Conservation (phyloP, 139 green algal species). For the Pleodorina starrii region DNA sequence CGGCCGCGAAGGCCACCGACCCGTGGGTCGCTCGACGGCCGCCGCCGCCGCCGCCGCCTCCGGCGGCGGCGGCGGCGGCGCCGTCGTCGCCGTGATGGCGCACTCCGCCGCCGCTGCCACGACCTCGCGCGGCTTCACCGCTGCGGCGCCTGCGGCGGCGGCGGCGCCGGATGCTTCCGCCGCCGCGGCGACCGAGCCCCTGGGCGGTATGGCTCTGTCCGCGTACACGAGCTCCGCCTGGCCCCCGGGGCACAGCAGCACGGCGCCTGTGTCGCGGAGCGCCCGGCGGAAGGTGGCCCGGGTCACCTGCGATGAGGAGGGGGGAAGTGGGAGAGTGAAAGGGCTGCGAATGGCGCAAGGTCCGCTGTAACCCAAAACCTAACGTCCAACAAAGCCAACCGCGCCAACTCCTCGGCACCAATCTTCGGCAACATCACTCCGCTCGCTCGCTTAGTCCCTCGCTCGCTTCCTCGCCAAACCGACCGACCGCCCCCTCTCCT, state of each 20-base stretch:
- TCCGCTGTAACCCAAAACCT: too few species aligned
- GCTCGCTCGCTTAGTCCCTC: too few species aligned
- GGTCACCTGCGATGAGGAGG: constrained; percentile 66
- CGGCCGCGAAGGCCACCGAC: neutral
- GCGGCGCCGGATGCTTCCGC: neutral
- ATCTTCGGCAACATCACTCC: too few species aligned
- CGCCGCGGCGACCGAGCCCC: neutral
- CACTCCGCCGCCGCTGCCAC: neutral
- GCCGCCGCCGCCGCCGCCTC: neutral
- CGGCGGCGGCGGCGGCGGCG: neutral
- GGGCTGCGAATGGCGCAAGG: too few species aligned
- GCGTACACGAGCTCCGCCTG: constrained; percentile 84
- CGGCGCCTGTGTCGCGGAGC: constrained; percentile 73
- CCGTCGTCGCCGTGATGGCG: neutral
- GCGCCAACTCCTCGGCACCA: too few species aligned
- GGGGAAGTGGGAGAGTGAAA: too few species aligned
- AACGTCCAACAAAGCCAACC: too few species aligned
- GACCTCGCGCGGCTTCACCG: too few species aligned
- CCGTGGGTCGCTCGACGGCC: neutral
- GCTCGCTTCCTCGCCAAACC: too few species aligned
- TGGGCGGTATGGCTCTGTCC: constrained; percentile 9
- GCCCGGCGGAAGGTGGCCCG: constrained; percentile 76
- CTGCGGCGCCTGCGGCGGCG: too few species aligned
- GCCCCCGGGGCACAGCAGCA: constrained; percentile 88
- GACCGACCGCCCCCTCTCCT: too few species aligned